Evolutionary conservation across 2,329 filamentous ascomycete genomes (phyloP).

Genomic region (Curvularia lunata): DNA sequence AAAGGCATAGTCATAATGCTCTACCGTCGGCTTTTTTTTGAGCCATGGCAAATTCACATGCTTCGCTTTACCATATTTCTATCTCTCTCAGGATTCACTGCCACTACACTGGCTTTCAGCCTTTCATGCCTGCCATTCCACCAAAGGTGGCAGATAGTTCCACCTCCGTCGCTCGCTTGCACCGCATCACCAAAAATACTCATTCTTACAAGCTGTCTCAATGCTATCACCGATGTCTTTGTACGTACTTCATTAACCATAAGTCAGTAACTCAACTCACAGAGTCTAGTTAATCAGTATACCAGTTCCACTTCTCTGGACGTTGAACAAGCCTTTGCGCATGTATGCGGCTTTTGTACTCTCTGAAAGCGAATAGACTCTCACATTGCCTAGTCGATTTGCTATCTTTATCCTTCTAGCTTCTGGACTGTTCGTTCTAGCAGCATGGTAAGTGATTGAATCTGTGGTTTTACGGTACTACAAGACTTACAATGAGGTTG

Average conservation of each 20-base stretch:
- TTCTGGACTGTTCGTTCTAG: background rate
- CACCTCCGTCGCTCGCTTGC: background rate
- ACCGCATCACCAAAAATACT: background rate
- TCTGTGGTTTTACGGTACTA: background rate
- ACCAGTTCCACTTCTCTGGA: background rate
- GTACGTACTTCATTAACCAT: background rate
- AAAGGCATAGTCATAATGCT: background rate
- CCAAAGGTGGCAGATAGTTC: background rate
- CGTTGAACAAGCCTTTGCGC: background rate
- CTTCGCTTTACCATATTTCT: background rate
- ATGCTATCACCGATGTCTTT: background rate
- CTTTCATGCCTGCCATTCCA: background rate
- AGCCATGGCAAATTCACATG: constrained; percentile 1
- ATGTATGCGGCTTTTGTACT: background rate
- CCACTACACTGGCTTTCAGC: background rate
- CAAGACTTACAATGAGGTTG: background rate
- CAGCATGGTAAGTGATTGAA: background rate
- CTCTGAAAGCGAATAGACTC: background rate
- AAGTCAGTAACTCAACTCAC: background rate
- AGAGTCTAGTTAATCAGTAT: background rate
- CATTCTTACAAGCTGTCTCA: constrained; percentile 2
- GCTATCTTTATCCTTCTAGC: background rate
- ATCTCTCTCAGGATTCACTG: background rate
- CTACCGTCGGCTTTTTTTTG: background rate
- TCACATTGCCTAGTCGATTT: background rate